Evolutionary conservation across 306 rosid genomes (phyloP), one percentile per base, ranked within the genome.

Genomic region (Corylus avellana): DNA sequence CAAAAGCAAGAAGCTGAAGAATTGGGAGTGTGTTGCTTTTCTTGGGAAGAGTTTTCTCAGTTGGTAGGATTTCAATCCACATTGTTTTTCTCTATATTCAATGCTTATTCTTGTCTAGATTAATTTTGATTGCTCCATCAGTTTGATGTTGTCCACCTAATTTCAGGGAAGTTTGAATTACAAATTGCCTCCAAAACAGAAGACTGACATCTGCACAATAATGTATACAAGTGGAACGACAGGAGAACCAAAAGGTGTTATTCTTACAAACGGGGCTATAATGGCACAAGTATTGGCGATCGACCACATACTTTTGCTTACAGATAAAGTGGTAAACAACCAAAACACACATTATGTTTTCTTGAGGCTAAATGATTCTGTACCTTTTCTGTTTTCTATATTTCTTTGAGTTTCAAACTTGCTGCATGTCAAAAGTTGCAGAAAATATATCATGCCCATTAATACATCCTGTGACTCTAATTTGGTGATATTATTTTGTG

Each of bases 211-310:
- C 51, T 90, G 95, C 90, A 89, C 96, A 67, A 87, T 95, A 82
- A 95, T 92, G 97, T 92, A 94, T 63, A 94, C 98, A 27, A 94
- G 98, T 84, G 98, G 98, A 84, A 94, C 97, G 10, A 94, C 98
- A 0, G 97, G 97, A 16, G 98, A 92, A 84, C 98, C 98, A n/a
- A 92, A 94, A 85, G 97, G 98, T 13, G 98, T 91, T 42, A 84
- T 91, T 70, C 88, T 95, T 68, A 85, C 81, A 64, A 95, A 92
- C 35, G 91, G 81, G 61, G 95, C 98, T 80, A 76, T 91, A 77
- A 84, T 91, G 94, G 54, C 91, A 18, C 88, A 92, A 86, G 92
- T 92, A 72, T 81, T 94, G 88, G 85, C 97, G 20, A 70, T 86
- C 59, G 97, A 94, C 27, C 91, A 91, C 20, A 68, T 94, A 78